These are phyloP conservation scores for Carallia brachiata DNA, from an alignment of 345 rosid species.

Conservation along the genomic window DNA sequence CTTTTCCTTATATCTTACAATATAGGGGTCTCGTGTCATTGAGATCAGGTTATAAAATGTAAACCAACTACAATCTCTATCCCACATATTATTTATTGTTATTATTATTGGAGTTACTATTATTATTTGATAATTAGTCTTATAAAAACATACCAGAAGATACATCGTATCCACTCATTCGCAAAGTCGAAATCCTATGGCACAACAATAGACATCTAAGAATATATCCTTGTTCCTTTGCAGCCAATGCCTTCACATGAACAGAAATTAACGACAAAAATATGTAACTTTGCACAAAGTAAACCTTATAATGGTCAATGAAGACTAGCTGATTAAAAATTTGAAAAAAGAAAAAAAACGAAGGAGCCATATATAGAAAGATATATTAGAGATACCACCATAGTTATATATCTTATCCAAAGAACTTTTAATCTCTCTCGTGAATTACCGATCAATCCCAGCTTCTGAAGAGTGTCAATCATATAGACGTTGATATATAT, in stretches of 20 bases:
- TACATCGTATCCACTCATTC: conserved; percentile 13
- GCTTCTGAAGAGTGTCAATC: conserved; percentile 6
- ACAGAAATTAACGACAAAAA: not conserved
- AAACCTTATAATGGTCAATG: not conserved
- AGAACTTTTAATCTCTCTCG: not conserved
- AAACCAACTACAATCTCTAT: no score
- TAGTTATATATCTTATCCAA: not conserved
- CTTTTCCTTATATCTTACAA: no score
- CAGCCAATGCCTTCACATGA: conserved; percentile 6
- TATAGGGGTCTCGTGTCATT: no score
- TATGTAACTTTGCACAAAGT: not conserved
- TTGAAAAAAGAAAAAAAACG: not conserved
- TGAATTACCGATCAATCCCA: conserved; percentile 12
- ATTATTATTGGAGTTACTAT: not conserved
- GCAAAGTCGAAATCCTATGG: conserved; percentile 15
- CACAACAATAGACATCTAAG: conserved; percentile 4
- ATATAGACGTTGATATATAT: conserved; percentile 4
- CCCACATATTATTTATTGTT: no score
- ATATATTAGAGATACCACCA: no score
- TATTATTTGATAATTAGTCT: not conserved
- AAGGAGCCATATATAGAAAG: not conserved
- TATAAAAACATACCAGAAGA: conserved; percentile 7
- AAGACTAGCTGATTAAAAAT: not conserved
- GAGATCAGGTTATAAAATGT: no score
- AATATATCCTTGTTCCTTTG: conserved; percentile 15